phyloP scores from a whole-genome alignment of 1,284 basidiomycete species.

The Irpex lacteus region DNA sequence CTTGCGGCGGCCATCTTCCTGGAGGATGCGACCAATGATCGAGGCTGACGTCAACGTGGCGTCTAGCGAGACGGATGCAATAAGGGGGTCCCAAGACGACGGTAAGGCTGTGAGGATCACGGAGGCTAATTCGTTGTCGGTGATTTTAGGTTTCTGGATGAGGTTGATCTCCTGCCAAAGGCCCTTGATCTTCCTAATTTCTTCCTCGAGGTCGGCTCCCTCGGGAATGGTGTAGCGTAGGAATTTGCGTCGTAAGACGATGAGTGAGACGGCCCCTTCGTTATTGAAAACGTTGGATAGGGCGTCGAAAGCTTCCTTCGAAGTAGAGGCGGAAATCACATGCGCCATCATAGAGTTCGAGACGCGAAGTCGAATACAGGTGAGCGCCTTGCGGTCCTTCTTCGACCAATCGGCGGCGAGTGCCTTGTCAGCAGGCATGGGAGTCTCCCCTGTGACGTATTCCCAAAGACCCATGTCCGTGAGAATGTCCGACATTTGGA shows the following conservation, averaged over 20 bases:
- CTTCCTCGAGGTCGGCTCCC: constrained; percentile 14
- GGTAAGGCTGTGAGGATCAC: constrained; percentile 12
- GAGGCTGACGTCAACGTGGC: neutral
- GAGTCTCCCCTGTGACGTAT: constrained; percentile 15
- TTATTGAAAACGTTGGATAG: constrained; percentile 11
- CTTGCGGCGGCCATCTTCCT: constrained; percentile 5
- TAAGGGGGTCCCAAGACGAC: constrained; percentile 3
- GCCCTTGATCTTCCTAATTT: constrained; percentile 8
- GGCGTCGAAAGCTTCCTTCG: constrained; percentile 17
- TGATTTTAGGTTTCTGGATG: neutral
- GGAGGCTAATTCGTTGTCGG: constrained; percentile 7
- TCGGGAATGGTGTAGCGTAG: constrained; percentile 13
- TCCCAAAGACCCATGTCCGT: constrained; percentile 24
- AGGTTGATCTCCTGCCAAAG: constrained; percentile 5
- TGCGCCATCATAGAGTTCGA: constrained; percentile 8
- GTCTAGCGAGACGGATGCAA: neutral
- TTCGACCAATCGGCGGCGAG: constrained; percentile 7
- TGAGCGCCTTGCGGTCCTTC: constrained; percentile 15
- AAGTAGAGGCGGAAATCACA: neutral
- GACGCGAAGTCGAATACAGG: constrained; percentile 12
- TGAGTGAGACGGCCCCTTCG: constrained; percentile 9
- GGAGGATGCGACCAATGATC: constrained; percentile 3
- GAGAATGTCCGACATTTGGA: constrained; percentile 31
- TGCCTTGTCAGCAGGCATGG: neutral
- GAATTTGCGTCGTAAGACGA: constrained; percentile 9